A percentile compares a stretch with the other conserved stretches of the same genome.
Conservation (phyloP, 306 rosid genomes). For the Quercus rubra region DNA sequence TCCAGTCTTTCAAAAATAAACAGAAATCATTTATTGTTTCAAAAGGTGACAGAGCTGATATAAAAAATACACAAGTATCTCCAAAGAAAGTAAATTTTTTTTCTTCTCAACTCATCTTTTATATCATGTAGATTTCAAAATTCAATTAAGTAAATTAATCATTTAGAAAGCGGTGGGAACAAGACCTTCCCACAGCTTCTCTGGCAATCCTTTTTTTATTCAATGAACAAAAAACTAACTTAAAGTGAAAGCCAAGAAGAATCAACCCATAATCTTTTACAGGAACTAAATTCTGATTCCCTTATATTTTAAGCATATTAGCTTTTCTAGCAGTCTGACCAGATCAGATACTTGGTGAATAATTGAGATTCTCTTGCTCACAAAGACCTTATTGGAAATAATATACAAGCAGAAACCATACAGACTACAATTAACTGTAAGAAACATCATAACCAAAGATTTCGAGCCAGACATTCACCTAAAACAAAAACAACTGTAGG, state of each 20-base stretch:
- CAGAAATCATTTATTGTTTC: background rate
- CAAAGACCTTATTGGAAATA: background rate
- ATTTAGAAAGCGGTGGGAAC: background rate
- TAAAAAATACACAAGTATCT: background rate
- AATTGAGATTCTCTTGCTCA: background rate
- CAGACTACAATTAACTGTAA: background rate
- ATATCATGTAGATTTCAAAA: background rate
- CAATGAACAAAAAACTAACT: no score
- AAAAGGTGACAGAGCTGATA: background rate
- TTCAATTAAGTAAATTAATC: background rate
- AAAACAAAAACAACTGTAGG: slow-evolving; percentile 91
- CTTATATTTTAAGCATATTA: no score
- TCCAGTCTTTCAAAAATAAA: background rate
- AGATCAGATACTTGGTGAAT: background rate
- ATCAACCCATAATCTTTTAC: no score
- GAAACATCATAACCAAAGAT: slow-evolving; percentile 9
- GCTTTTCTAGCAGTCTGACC: no score
- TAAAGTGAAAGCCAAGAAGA: no score
- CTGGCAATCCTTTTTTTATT: no score
- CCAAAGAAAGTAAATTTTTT: background rate
- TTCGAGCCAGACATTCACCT: slow-evolving; percentile 51
- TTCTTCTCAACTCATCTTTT: background rate
- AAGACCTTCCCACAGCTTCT: no score
- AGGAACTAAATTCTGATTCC: no score
- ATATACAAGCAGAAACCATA: background rate